Evolutionary conservation across 2,329 filamentous ascomycete species (phyloP), one percentile per base, ranked within the genome.

Genomic region (Metarhizium guizhouense): DNA sequence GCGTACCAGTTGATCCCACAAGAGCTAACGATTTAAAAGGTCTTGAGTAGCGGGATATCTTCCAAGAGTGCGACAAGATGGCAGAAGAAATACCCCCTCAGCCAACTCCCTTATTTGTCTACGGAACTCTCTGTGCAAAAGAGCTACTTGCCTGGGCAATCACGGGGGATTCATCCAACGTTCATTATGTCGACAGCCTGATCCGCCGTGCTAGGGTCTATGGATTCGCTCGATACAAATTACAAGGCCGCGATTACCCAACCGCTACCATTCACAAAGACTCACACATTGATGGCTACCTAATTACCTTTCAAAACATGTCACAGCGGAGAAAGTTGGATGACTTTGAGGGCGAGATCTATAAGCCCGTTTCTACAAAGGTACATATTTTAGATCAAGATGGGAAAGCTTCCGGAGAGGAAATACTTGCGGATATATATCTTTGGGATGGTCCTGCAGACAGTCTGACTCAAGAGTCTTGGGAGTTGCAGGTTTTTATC

Each of bases 241-340:
- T 70, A 0, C 56, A 55, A 2, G 10, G 62, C 8, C 16, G 55
- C 7, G 67, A 68, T 47, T 67, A 67, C 47, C 67, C 64, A 0
- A 64, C 62, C 4, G 62, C 58, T 2, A 32, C 67, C 6, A 56
- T 61, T 10, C 50, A 57, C 1, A 25, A 45, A 0, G 20, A 47
- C 0, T 64, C 60, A 1, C 56, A 47, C 6, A 59, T 68, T 0
- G 62, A 68, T 18, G 66, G 68, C 0, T 66, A 60, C 49, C 2
- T 71, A 0, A 45, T 72, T 0, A 14, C 13, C 1, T 38, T 62
- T 0, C 51, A 64, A 32, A 67, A 60, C 3, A 53, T n/a, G 1
- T 63, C 64, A 0, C 62, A 68, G 38, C 61, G 68, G 2, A 63
- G 58, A 8, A 71, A 68, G 25, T 47, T 70, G n/a, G 68, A 68